phyloP scores from a whole-genome alignment of 164 flowering plant genomes.

The Vitis vinifera region ASM3070453v1 NC_081816.1:6957001-6957500 shows the following conservation, averaged over 20 bases:
- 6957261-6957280: not conserved
- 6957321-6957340: not conserved
- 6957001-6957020: not conserved
- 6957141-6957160: not conserved
- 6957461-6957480: not conserved
- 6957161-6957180: not conserved
- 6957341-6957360: not conserved
- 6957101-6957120: not conserved
- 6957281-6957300: not conserved
- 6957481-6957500: not conserved
- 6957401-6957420: not conserved
- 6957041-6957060: not conserved
- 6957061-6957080: not conserved
- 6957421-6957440: not conserved
- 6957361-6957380: not conserved
- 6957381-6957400: not conserved
- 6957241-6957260: not conserved
- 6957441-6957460: constrained; percentile 1
- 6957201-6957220: not conserved
- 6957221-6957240: not conserved
- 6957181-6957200: not conserved
- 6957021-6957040: not conserved
- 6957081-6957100: not conserved
- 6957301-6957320: not conserved
- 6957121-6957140: not conserved